Evolutionary conservation across 176 grass and related monocot genomes (phyloP), one percentile per base, ranked within the genome.

Genomic region (Avena eriantha): DNA sequence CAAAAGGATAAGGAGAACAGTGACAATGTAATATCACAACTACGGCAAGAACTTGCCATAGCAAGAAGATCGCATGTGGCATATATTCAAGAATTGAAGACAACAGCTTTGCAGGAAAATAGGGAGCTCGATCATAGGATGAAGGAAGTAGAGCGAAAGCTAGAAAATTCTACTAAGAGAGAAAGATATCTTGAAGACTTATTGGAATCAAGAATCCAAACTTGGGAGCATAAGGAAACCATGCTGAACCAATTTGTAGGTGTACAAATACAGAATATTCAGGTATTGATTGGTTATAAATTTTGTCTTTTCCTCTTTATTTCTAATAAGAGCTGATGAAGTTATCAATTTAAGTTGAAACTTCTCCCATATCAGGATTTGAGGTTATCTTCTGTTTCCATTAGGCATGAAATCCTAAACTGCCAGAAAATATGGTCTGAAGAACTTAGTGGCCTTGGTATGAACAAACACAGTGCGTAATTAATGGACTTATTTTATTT

Each of bases 341-440:
- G 39, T 76, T 6, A 78, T 29, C 65, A 80, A 83, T 84, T 84
- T 53, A 77, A 89, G 48, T 80, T 83, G 33, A 89, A 84, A 70
- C 33, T 80, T 89, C 29, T 92, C 33, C 47, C 80, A 29, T 81
- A 64, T 84, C 87, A 94, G 93, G 93, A 94, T 71, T 92, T 94
- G 93, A 87, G 82, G 90, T 59, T 87, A 16, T 94, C 82, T 92
- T 94, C 90, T 86, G 74, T 87, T 85, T 92, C 93, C 77, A 85
- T 94, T 55, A 92, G 78, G 90, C 85, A 94, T 83, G 90, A 90
- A 90, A 84, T 94, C 67, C 47, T 65, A 72, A 85, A 76, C 18
- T 87, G 49, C 79, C 90, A 94, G 63, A 85, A 92, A 73, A 92
- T 33, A 88, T 92, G 87, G 93, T 90, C 60, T 34, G 87, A 92